Evolutionary conservation across 768 basidiomycete species (phyloP), one percentile per base, ranked within the genome.

Genomic region (Cyclocybe cylindracea): DNA sequence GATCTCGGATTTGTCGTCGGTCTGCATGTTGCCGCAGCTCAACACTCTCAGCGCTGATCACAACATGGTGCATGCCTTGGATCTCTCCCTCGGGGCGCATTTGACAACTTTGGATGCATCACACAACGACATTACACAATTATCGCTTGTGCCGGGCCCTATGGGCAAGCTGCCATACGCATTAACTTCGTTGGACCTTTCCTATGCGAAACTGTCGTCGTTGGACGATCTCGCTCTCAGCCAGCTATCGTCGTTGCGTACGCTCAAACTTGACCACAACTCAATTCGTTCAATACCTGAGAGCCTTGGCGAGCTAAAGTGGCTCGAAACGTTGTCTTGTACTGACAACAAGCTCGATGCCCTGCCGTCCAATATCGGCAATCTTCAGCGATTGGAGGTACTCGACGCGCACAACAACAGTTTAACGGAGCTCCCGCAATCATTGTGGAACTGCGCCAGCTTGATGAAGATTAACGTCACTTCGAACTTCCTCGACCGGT

Each of bases 401-500:
- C 77, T 99, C 38, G 92, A 97, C 58, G 88, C 88, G 2, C 95
- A 98, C 64, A 94, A 91, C 65, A 99, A 98, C 73, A 88, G 86
- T 59, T 74, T 98, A 41, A 81, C 77, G 4, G 84, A 86, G 58
- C 71, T 98, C 0, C 92, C 95, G 0, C 70, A 71, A 14, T 74
- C 82, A 33, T 66, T 99, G 1, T 99, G 97, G 97, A 80, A 85
- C 36, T 98, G 95, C 67, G 75, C 82, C 0, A 82, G 78, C 5
- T 74, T 99, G 48, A 65, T 68, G 39, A 75, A 78, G 38, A 79
- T 98, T 63, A 98, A 98, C 62, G 81, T 87, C 37, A 94, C 91
- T 2, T 95, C 92, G 9, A 99, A 99, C 66, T 72, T 93, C 19
- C 71, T 98, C 47, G 79, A 79, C 31, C 74, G 73, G 1, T 92